Percentiles rank a stretch among this genome's conserved stretches.
phyloP scores from a whole-genome alignment of 2,329 filamentous ascomycete genomes.

The Bretziella fagacearum region DNA sequence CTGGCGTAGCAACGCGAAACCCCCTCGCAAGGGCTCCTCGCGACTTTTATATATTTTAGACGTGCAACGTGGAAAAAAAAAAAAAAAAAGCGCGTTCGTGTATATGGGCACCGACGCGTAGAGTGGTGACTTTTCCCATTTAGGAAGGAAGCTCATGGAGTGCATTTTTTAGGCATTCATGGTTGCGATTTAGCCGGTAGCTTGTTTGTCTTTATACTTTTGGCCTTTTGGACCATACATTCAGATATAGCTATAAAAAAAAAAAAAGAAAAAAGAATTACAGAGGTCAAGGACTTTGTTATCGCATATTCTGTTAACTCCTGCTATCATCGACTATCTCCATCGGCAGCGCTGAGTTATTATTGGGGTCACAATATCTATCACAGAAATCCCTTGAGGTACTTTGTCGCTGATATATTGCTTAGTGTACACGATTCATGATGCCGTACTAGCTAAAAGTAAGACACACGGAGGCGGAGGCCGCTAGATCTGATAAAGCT shows the following conservation, averaged over 20 bases:
- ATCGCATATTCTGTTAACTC: constrained; percentile 5
- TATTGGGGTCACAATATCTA: background rate
- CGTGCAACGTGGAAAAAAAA: background rate
- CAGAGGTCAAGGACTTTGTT: background rate
- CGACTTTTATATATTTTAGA: background rate
- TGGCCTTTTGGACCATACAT: background rate
- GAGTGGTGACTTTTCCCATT: constrained; percentile 4
- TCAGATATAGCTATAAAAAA: too few species aligned
- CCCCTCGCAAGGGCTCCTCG: background rate
- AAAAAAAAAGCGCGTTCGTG: background rate
- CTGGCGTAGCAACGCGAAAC: constrained; percentile 10
- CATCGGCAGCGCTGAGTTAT: constrained; percentile 1
- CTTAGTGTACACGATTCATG: too few species aligned
- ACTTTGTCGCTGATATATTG: too few species aligned
- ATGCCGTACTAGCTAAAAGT: too few species aligned
- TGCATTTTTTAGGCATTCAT: background rate
- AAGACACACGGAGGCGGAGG: too few species aligned
- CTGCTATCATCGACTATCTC: constrained; percentile 15
- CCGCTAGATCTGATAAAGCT: too few species aligned
- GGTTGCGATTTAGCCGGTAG: background rate
- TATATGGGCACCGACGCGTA: constrained; percentile 1
- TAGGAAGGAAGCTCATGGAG: background rate
- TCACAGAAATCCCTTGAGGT: too few species aligned
- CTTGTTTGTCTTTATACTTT: background rate
- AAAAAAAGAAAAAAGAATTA: too few species aligned